Evolutionary conservation across 78 protist species (phyloP), one percentile per base, ranked within the genome.

Genomic region (Polysphondylium violaceum): DNA sequence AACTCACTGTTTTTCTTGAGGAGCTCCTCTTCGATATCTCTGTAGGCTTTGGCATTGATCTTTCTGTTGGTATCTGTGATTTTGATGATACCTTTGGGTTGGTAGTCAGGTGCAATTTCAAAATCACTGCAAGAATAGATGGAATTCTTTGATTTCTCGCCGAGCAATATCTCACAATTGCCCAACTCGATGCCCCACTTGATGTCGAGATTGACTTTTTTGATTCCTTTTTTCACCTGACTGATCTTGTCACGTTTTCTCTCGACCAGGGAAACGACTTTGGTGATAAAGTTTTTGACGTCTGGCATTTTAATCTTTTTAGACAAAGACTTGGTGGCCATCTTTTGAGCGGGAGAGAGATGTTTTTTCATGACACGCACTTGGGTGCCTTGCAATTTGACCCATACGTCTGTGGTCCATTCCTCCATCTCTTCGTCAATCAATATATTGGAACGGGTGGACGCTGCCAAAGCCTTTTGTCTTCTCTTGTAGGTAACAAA

Each of bases 51-150:
- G 17, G 91, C 91, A 56, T 83, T 83, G 12, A 56, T 43, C 63
- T 60, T 83, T 59, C 91, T 68, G 43, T 83, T 83, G n/a, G 91
- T 83, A 58, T 83, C 91, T 1, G 91, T 83, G 1, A 83, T 83
- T 44, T 63, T 50, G 44, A 83, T 59, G 4, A 69, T 69, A 69
- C 91, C 91, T 44, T 83, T 83, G 55, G 91, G 91, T 67, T 60
- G 38, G 12, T 83, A 83, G 19, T 47, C 44, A 2, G 44, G 60
- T 50, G 21, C 59, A 23, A 50, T 50, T 0, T 27, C n/a, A 27
- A 72, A 31, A 1, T 72, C 44, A 72, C 51, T 51, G 9, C 21
- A 23, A 41, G 8, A 21, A 11, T 51, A 27, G 21, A 17, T 8
- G 9, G 31, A 36, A 25, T 68, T 33, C 63, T 72, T 67, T 23